These are phyloP conservation scores for Citrus maxima DNA, from an alignment of 345 rosid genomes.

Conservation along the genomic window DNA sequence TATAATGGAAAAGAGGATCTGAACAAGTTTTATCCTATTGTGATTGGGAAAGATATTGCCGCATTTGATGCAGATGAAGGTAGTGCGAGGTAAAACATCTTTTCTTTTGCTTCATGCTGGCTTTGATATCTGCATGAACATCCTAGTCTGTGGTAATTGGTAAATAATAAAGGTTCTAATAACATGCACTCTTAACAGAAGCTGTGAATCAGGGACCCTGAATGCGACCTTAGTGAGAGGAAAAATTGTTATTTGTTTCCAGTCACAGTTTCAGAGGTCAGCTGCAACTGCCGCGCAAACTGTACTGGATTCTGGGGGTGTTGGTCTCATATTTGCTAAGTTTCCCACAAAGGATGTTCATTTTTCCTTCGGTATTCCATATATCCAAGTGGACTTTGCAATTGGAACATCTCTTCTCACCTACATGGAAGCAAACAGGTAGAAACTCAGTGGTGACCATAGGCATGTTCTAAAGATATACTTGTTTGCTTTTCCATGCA, in stretches of 20 bases:
- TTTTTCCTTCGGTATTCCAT: constrained; percentile 31
- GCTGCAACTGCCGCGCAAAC: constrained; percentile 30
- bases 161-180: background rate
- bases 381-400: constrained; percentile 43
- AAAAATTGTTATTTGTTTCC: constrained; percentile 49
- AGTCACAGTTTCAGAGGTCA: constrained; percentile 43
- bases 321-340: constrained; percentile 45
- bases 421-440: constrained; percentile 42
- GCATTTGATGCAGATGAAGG: constrained; percentile 30
- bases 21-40: constrained; percentile 41
- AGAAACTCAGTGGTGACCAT: background rate
- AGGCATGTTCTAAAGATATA: background rate
- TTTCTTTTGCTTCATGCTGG: background rate
- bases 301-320: constrained; percentile 33
- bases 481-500: background rate
- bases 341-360: constrained; percentile 42
- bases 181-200: constrained; percentile 19
- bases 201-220: constrained; percentile 37
- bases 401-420: constrained; percentile 43
- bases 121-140: background rate
- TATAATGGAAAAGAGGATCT: constrained; percentile 26
- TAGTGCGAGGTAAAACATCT: constrained; percentile 34
- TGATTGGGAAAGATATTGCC: constrained; percentile 43
- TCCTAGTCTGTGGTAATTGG: background rate
- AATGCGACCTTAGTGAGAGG: constrained; percentile 47